Evolutionary conservation across 805 yeast species (phyloP), one percentile per base, ranked within the genome.

Genomic region (Candida pseudofarinosa): DNA sequence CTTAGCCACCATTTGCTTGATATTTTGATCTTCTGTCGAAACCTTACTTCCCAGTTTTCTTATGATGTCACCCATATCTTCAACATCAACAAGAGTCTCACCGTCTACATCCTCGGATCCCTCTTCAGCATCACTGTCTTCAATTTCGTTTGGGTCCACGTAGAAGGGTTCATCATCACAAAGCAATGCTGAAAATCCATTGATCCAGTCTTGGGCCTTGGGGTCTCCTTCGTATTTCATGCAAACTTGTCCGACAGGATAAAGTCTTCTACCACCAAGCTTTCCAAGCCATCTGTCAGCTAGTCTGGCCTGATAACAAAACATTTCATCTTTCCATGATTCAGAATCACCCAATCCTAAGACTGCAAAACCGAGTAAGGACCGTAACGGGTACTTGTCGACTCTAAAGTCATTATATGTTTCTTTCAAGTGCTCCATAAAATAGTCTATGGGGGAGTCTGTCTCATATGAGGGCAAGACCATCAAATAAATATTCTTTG

Each of bases 401-500:
- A 89, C 77, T 51, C 97, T 74, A 67, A 88, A 88, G 60, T 89
- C 97, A 47, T 83, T 83, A 47, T 79, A 79, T 1, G 95, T 88
- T 42, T 89, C 97, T 48, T 79, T 74, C 50, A 89, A 69, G 35
- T 86, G 81, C 53, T 87, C 95, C 43, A 89, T 67, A 60, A 88
- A 88, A 57, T 80, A 90, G 61, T 89, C 97, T 26, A 90, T 73
- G 12, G 97, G 97, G 1, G 95, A 86, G 60, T 89, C 97, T 0
- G 90, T 85, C 50, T 88, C 97, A 58, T 89, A 89, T 0, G 96
- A 88, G 1, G 97, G 97, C 26, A 89, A 69, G 13, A 89, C 87
- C 45, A 89, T 50, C 31, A 90, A 58, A 54, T 88, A 89, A 10
- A 88, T 63, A 33, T 77, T 64, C 42, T 80, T 74, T 23, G 35